A percentile compares a stretch with the other conserved stretches of the same genome.
These are phyloP conservation scores for Closterium sp. DNA, from an alignment of 139 green algal genomes.

Conservation along the genomic window DNA sequence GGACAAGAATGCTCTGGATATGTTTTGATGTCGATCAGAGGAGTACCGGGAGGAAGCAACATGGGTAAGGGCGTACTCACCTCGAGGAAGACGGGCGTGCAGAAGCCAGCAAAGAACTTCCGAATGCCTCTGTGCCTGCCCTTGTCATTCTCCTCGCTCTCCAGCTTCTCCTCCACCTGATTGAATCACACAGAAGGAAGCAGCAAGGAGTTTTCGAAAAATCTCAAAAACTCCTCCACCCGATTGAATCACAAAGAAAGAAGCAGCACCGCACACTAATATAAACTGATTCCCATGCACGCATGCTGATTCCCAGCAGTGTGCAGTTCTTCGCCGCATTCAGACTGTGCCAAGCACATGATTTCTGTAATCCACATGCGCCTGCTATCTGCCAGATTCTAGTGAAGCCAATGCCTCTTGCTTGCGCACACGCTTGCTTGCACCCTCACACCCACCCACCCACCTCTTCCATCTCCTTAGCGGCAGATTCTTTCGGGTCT, in stretches of 20 bases:
- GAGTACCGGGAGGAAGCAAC: background rate
- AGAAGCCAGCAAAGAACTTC: constrained; percentile 60
- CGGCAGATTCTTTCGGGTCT: constrained; percentile 3
- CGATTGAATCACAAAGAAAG: background rate
- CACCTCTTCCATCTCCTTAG: constrained; percentile 60
- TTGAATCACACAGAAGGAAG: background rate
- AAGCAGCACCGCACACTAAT: too few relatives aligned
- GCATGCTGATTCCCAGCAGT: too few relatives aligned
- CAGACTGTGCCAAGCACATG: too few relatives aligned
- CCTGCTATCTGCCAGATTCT: too few relatives aligned
- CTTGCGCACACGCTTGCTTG: too few relatives aligned
- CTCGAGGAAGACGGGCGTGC: constrained; percentile 88
- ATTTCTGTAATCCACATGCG: too few relatives aligned
- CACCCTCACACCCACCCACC: background rate
- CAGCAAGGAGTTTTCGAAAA: too few relatives aligned
- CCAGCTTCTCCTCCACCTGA: constrained; percentile 56
- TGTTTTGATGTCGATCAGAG: too few relatives aligned
- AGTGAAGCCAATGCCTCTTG: too few relatives aligned
- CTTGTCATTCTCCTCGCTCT: background rate
- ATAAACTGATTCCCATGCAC: too few relatives aligned
- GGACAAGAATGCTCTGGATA: too few relatives aligned
- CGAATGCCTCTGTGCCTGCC: background rate
- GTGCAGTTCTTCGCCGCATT: too few relatives aligned
- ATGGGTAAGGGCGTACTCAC: background rate
- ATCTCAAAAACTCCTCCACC: constrained; percentile 57